Evolutionary conservation across 331 rosid species (phyloP).

Genomic region (Stylosanthes scabra): DNA sequence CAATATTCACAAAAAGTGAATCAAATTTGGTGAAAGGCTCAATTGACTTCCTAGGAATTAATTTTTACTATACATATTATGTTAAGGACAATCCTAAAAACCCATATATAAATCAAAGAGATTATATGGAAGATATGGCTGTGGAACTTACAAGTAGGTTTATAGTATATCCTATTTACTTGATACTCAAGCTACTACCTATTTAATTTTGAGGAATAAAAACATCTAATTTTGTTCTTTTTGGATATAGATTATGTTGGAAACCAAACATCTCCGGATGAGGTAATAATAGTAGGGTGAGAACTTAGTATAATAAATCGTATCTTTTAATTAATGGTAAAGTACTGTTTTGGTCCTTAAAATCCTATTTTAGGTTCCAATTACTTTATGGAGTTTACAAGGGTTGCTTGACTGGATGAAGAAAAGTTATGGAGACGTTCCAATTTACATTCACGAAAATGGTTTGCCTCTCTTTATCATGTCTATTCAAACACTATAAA

Average conservation of each 20-base stretch:
- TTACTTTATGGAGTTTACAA: slow-evolving; percentile 39
- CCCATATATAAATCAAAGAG: background rate
- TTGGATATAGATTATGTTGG: background rate
- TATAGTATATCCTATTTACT: no score
- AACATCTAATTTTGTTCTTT: background rate
- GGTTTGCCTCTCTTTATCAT: slow-evolving; percentile 48
- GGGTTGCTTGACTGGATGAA: slow-evolving; percentile 47
- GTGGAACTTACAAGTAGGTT: slow-evolving; percentile 6
- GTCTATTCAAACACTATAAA: no score
- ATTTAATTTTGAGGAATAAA: background rate
- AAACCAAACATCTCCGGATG: background rate
- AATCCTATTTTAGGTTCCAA: slow-evolving; percentile 37
- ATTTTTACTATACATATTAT: background rate
- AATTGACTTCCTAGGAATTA: slow-evolving; percentile 44
- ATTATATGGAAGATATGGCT: slow-evolving; percentile 18
- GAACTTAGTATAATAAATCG: background rate
- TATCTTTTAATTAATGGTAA: no score
- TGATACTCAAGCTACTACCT: background rate
- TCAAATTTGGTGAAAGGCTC: slow-evolving; percentile 37
- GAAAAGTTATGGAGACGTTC: slow-evolving; percentile 54
- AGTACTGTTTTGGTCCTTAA: no score
- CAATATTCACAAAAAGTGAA: slow-evolving; percentile 39
- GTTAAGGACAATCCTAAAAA: slow-evolving; percentile 15
- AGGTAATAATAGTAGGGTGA: slow-evolving; percentile 11
- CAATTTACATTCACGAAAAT: slow-evolving; percentile 59